Evolutionary conservation across 345 rosid genomes (phyloP), one percentile per base, ranked within the genome.

Genomic region (Gossypium turneri): DNA sequence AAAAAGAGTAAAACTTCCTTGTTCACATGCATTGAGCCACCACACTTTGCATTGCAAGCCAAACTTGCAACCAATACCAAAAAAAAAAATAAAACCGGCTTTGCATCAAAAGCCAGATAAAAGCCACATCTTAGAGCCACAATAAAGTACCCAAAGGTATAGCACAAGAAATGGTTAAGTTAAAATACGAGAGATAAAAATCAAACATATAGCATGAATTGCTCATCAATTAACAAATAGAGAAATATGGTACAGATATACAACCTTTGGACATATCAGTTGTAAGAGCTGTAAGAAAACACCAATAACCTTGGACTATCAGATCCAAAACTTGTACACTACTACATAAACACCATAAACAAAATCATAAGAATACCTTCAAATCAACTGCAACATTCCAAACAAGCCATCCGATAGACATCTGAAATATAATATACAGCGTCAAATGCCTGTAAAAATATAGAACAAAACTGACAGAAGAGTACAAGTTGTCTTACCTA

Each of bases 291-390:
- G 48, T 41, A 67, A 76, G 73, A 68, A 73, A 45, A 52, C 71
- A 63, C 79, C 80, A 76, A 63, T 19, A 74, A 45, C 77, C 79
- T 48, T 71, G 80, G 56, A 69, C 71, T 50, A 70, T 75, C 79
- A 75, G 29, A 75, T 73, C 64, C 70, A 74, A 81, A 55, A 77
- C 74, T 56, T 71, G 79, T 75, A 72, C 79, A 75, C 75, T 56
- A 62, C 75, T 24, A 50, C 22, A 50, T 78, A 56, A 76, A 48
- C 76, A 82, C 51, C 75, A 67, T 64, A 73, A 73, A 29, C 75
- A 74, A 70, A 66, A 76, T 75, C 73, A 73, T 78, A 80, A 67
- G 72, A 57, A 51, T 74, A 85, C 85, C 86, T 84, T 74, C 67
- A 67, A 68, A 67, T 68, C 24, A 67, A 79, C 66, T 13, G 19